Base-by-base conservation (phyloP, 1,139 yeast genomes). In the Debaryomyces singareniensis region DNA sequence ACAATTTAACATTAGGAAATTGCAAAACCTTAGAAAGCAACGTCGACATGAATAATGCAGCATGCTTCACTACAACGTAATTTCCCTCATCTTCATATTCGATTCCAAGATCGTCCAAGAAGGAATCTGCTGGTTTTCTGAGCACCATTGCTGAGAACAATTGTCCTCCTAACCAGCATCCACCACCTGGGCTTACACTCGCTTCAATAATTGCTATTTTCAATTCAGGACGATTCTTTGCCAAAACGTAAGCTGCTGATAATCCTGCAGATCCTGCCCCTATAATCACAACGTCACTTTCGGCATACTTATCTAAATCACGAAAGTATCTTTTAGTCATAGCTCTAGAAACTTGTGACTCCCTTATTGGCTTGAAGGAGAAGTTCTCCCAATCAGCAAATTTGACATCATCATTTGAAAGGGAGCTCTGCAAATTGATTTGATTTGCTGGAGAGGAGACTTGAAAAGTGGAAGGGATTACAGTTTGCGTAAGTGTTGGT, bases 241-340 rank as follows among this genome's bases (percentile, higher is more conserved):
- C 87, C 47, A 81, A 63, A 21, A 73, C 74, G 47, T 75, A 81
- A 15, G 89, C 91, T 21, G 87, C 83, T 30, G 83, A 72, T 38
- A 81, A 65, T 28, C 91, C 91, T 25, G 86, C 78, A 14, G 85
- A 78, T 23, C 91, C 91, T 25, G 87, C 89, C 34, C 91, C 91
- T 39, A 81, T 70, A 46, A 81, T 75, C 25, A 81, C 84, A 29
- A 81, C 72, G 36, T 81, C 91, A 13, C 82, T 71, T 45, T 81
- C 89, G 20, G 87, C 78, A 50, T 72, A 79, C 51, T 74, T 78
- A 58, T 81, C 85, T 47, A 81, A 59, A 48, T 81, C 91, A 28
- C 72, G 71, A 53, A 80, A 81, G 60, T 81, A 82, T 40, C 91
- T 73, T 42, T 63, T 68, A 30, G 89, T 80, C 91, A 82, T 81